Conservation (phyloP, 345 rosid species). For the Salix viminalis region DNA sequence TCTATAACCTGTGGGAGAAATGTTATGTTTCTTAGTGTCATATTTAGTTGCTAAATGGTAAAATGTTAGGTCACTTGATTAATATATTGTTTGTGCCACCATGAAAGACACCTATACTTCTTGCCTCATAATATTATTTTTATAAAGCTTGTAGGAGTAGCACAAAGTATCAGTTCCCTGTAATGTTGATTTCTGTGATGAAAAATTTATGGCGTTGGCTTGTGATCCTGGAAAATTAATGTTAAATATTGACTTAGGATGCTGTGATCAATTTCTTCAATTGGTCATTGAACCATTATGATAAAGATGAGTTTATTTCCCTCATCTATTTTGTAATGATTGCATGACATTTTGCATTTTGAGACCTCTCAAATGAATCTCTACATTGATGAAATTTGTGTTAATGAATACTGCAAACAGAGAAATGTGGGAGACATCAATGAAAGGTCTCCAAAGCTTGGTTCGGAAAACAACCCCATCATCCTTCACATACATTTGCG, state of each 20-base stretch:
- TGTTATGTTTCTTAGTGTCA: too few relatives aligned
- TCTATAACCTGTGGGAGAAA: too few relatives aligned
- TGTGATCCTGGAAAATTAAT: not conserved
- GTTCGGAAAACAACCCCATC: conserved; percentile 78
- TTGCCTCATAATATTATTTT: too few relatives aligned
- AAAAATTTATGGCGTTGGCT: not conserved
- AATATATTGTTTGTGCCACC: too few relatives aligned
- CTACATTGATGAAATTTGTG: not conserved
- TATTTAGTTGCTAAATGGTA: too few relatives aligned
- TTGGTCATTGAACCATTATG: not conserved
- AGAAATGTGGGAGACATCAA: conserved; percentile 99
- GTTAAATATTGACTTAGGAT: not conserved
- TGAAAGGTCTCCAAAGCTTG: conserved; percentile 83
- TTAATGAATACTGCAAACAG: conserved; percentile 26
- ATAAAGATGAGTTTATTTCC: not conserved
- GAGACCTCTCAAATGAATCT: not conserved
- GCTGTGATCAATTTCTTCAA: not conserved
- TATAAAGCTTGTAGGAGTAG: not conserved
- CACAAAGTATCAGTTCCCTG: not conserved
- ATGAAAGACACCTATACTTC: too few relatives aligned
- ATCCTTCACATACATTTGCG: conserved; percentile 83
- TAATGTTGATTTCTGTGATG: not conserved
- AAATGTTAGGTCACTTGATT: too few relatives aligned
- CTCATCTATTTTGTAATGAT: not conserved
- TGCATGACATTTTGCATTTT: not conserved